phyloP scores from a whole-genome alignment of 768 basidiomycete species.

The Cytidiella melzeri region DNA sequence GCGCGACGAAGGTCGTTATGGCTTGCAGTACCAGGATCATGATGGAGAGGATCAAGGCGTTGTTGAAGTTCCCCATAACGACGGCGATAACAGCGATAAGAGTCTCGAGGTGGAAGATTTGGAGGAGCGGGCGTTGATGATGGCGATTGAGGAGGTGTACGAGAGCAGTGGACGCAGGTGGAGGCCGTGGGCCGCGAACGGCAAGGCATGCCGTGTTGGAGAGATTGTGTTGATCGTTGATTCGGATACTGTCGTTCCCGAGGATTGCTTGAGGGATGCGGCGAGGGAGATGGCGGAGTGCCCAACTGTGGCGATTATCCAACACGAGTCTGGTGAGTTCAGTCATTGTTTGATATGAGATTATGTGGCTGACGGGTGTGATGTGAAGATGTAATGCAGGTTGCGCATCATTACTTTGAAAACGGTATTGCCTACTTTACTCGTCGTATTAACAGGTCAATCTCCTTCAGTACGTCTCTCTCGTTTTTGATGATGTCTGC shows the following conservation, averaged over 20 bases:
- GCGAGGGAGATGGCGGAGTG: slow-evolving; percentile 43
- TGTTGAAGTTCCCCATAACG: slow-evolving; percentile 22
- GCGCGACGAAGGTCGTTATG: slow-evolving; percentile 40
- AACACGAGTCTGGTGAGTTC: slow-evolving; percentile 38
- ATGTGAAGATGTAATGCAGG: slow-evolving; percentile 49
- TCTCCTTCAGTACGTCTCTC: slow-evolving; percentile 26
- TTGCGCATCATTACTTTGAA: slow-evolving; percentile 47
- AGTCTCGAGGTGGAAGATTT: slow-evolving; percentile 29
- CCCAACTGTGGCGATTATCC: slow-evolving; percentile 45
- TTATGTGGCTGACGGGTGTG: slow-evolving; percentile 26
- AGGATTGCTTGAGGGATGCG: slow-evolving; percentile 49
- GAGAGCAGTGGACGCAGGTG: slow-evolving; percentile 27
- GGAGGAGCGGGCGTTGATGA: slow-evolving; percentile 43
- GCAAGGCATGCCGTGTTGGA: slow-evolving; percentile 37
- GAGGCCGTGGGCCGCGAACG: slow-evolving; percentile 30
- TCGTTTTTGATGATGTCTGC: background rate
- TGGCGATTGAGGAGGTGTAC: slow-evolving; percentile 48
- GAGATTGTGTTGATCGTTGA: slow-evolving; percentile 44
- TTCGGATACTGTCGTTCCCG: slow-evolving; percentile 45
- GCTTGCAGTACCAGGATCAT: slow-evolving; percentile 60
- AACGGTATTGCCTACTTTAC: slow-evolving; percentile 45
- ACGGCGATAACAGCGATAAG: slow-evolving; percentile 13
- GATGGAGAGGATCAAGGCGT: slow-evolving; percentile 52
- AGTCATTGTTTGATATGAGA: background rate
- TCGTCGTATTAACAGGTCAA: slow-evolving; percentile 41